phyloP scores from a whole-genome alignment of 805 yeast species.

The Metschnikowia noctiluminum region DNA sequence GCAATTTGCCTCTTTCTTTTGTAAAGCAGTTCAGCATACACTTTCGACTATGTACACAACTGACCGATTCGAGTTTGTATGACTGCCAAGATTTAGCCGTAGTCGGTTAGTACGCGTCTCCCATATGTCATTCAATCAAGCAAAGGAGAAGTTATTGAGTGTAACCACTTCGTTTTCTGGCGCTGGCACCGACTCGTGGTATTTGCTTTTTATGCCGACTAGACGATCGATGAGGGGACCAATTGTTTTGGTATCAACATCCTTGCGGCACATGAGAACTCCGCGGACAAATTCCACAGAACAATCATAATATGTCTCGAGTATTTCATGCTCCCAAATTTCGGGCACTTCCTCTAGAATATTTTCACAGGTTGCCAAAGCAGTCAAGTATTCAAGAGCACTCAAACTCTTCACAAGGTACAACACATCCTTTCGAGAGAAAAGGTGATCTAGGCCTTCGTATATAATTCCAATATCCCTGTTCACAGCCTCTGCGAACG shows the following conservation, averaged over 20 bases:
- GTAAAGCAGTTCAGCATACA: neutral
- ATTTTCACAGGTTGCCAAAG: constrained; percentile 38
- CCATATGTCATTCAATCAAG: constrained; percentile 8
- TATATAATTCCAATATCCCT: constrained; percentile 39
- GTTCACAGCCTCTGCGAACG: constrained; percentile 36
- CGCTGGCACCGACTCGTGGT: constrained; percentile 32
- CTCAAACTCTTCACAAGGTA: constrained; percentile 38
- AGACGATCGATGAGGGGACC: constrained; percentile 27
- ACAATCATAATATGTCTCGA: constrained; percentile 70
- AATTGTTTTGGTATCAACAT: constrained; percentile 32
- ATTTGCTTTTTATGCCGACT: constrained; percentile 27
- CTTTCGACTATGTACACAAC: too few relatives aligned
- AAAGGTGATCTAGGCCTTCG: constrained; percentile 33
- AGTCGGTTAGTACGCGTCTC: too few relatives aligned
- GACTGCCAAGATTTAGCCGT: too few relatives aligned
- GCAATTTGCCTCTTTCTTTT: constrained; percentile 11
- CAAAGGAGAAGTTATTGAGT: constrained; percentile 30
- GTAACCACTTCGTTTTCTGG: constrained; percentile 33
- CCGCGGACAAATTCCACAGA: constrained; percentile 68
- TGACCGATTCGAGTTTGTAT: too few relatives aligned
- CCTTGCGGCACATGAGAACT: constrained; percentile 53
- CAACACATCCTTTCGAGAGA: constrained; percentile 39
- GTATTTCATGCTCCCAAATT: constrained; percentile 55
- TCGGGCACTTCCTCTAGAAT: constrained; percentile 33
- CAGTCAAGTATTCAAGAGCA: constrained; percentile 40